phyloP scores from a whole-genome alignment of 164 flowering plant genomes.

The Tinospora cordifolia region DNA sequence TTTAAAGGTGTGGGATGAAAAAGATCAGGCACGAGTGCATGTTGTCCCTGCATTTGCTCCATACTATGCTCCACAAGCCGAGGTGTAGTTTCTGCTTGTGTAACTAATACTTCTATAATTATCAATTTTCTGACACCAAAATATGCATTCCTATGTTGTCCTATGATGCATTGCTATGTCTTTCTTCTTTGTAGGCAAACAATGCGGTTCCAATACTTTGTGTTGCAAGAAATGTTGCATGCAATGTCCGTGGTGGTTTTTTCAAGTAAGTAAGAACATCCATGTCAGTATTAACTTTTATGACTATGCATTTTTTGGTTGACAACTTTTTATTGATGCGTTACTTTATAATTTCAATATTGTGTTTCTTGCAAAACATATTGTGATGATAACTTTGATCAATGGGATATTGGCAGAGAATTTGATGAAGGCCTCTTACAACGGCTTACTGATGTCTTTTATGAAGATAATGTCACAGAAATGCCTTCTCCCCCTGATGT shows the following conservation, averaged over 20 bases:
- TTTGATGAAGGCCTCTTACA: constrained; percentile 84
- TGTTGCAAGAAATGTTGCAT: constrained; percentile 97
- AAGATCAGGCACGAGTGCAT: constrained; percentile 94
- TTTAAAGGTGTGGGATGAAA: constrained; percentile 95
- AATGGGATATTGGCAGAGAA: constrained; percentile 47
- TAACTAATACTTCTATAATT: background rate
- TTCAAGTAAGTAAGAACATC: constrained; percentile 64
- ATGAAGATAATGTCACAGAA: constrained; percentile 64
- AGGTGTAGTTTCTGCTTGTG: constrained; percentile 33
- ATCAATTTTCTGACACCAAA: background rate
- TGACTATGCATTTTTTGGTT: constrained; percentile 1
- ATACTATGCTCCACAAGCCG: constrained; percentile 97
- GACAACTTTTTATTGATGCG: background rate
- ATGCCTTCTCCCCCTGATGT: constrained; percentile 83
- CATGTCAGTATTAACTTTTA: background rate
- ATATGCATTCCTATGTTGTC: background rate
- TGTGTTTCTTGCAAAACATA: background rate
- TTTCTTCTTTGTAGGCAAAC: constrained; percentile 52
- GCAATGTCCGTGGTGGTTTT: constrained; percentile 96
- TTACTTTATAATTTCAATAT: constrained; percentile 1
- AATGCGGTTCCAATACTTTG: constrained; percentile 76
- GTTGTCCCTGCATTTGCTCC: constrained; percentile 99
- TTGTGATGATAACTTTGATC: constrained; percentile 10
- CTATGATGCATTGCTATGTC: background rate
- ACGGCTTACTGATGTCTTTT: constrained; percentile 51